Conservation (phyloP, 495 filamentous ascomycete genomes). For the Neurospora discreta region DNA sequence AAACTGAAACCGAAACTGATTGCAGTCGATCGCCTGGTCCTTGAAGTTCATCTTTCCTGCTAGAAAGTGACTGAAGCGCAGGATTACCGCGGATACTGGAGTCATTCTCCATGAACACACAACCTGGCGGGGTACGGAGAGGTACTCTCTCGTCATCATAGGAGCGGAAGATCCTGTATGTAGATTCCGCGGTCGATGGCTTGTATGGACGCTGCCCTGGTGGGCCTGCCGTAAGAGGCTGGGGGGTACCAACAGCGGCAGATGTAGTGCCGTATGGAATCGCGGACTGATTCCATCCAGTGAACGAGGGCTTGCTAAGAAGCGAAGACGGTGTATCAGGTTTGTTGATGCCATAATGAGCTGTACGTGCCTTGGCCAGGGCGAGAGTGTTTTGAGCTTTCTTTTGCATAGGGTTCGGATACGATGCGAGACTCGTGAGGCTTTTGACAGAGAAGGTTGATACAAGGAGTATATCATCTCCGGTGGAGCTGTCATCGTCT, state of each 20-base stretch:
- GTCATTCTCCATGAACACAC: not conserved
- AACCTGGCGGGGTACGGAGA: not conserved
- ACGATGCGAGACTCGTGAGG: constrained; percentile 34
- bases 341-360: constrained; percentile 6
- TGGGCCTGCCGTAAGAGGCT: constrained; percentile 36
- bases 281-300: constrained; percentile 1
- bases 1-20: not conserved
- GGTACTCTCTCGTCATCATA: not conserved
- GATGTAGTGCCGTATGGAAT: constrained; percentile 7
- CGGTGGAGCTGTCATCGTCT: constrained; percentile 10
- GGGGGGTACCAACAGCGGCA: constrained; percentile 25
- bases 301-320: not conserved
- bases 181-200: constrained; percentile 18
- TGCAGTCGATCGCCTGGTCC: not conserved
- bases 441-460: constrained; percentile 26
- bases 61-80: not conserved
- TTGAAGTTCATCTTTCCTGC: not conserved
- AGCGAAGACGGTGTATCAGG: constrained; percentile 4
- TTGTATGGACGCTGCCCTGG: constrained; percentile 33
- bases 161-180: constrained; percentile 1
- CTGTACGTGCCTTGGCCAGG: constrained; percentile 23
- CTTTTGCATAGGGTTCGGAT: constrained; percentile 35
- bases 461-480: not conserved
- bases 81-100: not conserved
- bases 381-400: constrained; percentile 23